Conservation (phyloP, 495 filamentous ascomycete genomes). For the Neurospora sp. region DNA sequence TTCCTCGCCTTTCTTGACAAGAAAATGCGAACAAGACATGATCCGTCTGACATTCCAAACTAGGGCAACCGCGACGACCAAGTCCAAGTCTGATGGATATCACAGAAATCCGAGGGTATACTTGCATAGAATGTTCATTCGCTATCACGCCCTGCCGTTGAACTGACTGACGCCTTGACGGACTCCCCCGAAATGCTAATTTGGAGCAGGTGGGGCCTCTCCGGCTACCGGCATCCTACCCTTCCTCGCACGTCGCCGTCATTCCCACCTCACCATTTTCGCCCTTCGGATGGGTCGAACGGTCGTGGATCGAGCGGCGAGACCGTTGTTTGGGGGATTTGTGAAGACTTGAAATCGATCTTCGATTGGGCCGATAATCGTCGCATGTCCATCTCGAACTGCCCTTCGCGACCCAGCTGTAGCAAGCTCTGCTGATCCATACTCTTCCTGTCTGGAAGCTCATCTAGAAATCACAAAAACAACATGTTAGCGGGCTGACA, state of each 20-base stretch:
- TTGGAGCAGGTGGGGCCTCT: not conserved
- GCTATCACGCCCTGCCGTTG: not conserved
- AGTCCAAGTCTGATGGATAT: not conserved
- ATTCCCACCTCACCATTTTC: not conserved
- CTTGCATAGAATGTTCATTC: not conserved
- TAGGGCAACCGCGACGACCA: not conserved
- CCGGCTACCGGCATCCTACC: not conserved
- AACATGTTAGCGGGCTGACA: not conserved
- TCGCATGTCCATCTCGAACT: not conserved
- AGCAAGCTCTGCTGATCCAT: not conserved
- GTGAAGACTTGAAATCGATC: not conserved
- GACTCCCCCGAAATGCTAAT: not conserved
- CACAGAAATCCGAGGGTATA: not conserved
- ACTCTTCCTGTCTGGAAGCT: not conserved
- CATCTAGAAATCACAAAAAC: not conserved
- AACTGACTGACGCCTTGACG: not conserved
- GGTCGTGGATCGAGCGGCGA: not conserved
- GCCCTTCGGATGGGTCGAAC: not conserved
- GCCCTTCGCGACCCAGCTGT: not conserved
- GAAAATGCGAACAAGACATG: not conserved
- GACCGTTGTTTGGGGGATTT: not conserved
- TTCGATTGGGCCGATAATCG: not conserved
- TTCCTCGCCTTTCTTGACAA: not conserved
- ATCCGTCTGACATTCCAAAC: not conserved
- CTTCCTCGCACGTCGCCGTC: not conserved